Percentiles rank a stretch among this genome's conserved stretches.
phyloP scores from a whole-genome alignment of 1,139 yeast genomes.

The Petasospora rhodanensis region DNA sequence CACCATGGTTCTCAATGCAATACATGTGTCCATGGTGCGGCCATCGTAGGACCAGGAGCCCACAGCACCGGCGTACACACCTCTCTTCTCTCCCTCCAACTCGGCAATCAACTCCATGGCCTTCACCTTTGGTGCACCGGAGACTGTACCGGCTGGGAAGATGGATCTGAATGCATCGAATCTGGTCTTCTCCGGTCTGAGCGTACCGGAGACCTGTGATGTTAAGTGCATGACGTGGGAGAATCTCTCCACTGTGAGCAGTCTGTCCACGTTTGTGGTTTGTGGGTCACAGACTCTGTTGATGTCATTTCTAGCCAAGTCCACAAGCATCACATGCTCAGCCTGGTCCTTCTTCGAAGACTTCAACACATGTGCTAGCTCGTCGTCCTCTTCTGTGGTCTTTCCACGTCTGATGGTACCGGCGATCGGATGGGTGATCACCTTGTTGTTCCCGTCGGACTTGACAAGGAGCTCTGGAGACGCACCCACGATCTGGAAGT shows the following conservation, averaged over 20 bases:
- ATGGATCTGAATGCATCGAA: slow-evolving; percentile 96
- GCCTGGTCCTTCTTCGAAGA: slow-evolving; percentile 90
- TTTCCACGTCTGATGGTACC: slow-evolving; percentile 91
- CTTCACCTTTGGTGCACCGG: slow-evolving; percentile 95
- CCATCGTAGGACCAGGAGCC: slow-evolving; percentile 97
- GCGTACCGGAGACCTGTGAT: slow-evolving; percentile 88
- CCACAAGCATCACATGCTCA: slow-evolving; percentile 97
- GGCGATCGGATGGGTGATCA: slow-evolving; percentile 95
- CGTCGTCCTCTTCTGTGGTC: slow-evolving; percentile 87
- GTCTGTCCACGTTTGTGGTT: slow-evolving; percentile 79
- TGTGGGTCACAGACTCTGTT: slow-evolving; percentile 90
- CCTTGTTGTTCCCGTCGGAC: slow-evolving; percentile 63
- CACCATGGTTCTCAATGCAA: slow-evolving; percentile 95
- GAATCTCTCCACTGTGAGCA: slow-evolving; percentile 85
- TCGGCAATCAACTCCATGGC: slow-evolving; percentile 95
- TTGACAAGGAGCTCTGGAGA: slow-evolving; percentile 92
- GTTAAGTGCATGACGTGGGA: slow-evolving; percentile 98
- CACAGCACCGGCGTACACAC: slow-evolving; percentile 98
- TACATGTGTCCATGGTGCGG: slow-evolving; percentile 92
- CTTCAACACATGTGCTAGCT: slow-evolving; percentile 67
- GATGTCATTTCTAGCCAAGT: slow-evolving; percentile 91
- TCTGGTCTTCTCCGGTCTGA: slow-evolving; percentile 77
- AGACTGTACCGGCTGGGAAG: slow-evolving; percentile 98
- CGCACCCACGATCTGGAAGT: slow-evolving; percentile 94
- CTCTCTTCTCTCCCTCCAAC: slow-evolving; percentile 86